Conservation (phyloP, 352 stramenopile species). For the Phytophthora pluvialis region DNA sequence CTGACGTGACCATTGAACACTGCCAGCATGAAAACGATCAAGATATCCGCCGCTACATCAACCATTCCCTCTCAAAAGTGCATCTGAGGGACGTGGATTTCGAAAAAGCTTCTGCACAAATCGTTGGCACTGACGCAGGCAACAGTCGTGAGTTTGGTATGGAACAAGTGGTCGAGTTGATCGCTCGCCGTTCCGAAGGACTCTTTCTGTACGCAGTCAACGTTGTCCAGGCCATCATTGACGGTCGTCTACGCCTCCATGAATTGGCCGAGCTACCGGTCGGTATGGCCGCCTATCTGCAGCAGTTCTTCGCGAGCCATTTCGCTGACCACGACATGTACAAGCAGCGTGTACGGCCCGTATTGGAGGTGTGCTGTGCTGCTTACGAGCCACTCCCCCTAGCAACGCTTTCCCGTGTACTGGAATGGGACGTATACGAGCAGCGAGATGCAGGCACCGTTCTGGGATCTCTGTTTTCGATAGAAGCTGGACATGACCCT, state of each 20-base stretch:
- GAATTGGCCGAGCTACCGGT: conserved; percentile 64
- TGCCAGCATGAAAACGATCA: conserved; percentile 54
- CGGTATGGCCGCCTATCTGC: conserved; percentile 70
- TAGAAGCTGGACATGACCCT: conserved; percentile 45
- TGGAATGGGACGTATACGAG: conserved; percentile 66
- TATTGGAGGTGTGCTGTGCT: conserved; percentile 74
- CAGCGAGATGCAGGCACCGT: conserved; percentile 57
- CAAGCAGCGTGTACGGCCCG: conserved; percentile 61
- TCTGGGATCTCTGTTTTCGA: conserved; percentile 66
- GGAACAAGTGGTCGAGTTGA: conserved; percentile 50
- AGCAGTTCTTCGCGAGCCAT: conserved; percentile 76
- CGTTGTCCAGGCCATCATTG: conserved; percentile 68
- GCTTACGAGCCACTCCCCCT: conserved; percentile 68
- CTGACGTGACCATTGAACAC: conserved; percentile 51
- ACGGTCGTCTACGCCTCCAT: conserved; percentile 53
- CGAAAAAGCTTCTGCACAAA: conserved; percentile 9
- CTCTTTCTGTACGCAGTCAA: conserved; percentile 82
- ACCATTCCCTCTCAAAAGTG: conserved; percentile 31
- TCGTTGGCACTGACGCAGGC: neutral
- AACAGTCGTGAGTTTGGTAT: conserved; percentile 24
- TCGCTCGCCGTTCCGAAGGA: conserved; percentile 62
- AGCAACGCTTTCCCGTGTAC: conserved; percentile 48
- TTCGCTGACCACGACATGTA: conserved; percentile 57
- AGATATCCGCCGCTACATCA: conserved; percentile 47
- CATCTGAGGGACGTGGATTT: conserved; percentile 14